Percentiles rank a stretch among this genome's conserved stretches.
Evolutionary conservation across 1,284 basidiomycete species (phyloP).

Genomic region (Xerocomus nothofagi): DNA sequence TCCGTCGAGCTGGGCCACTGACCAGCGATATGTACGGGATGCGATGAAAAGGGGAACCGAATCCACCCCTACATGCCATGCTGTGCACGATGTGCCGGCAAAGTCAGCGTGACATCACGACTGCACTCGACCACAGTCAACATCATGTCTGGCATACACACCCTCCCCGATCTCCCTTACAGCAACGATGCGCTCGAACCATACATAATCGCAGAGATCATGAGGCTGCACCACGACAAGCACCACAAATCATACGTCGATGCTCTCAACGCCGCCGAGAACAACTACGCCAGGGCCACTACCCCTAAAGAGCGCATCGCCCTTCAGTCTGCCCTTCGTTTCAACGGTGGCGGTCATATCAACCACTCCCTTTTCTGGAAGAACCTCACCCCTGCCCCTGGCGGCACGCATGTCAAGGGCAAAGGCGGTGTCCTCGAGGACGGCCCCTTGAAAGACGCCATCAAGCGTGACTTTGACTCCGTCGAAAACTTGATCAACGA

Average conservation of each 20-base stretch:
- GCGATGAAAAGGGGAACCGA: slow-evolving; percentile 25
- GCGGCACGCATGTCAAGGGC: slow-evolving; percentile 48
- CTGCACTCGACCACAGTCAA: background rate
- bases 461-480: slow-evolving; percentile 67
- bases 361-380: slow-evolving; percentile 96
- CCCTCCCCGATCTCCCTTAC: slow-evolving; percentile 85
- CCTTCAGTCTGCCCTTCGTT: slow-evolving; percentile 71
- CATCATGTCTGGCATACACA: slow-evolving; percentile 43
- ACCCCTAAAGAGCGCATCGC: slow-evolving; percentile 81
- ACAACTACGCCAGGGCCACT: slow-evolving; percentile 61
- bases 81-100: slow-evolving; percentile 14
- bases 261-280: slow-evolving; percentile 76
- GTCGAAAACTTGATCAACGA: slow-evolving; percentile 69
- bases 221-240: slow-evolving; percentile 86
- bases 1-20: slow-evolving; percentile 31
- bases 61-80: slow-evolving; percentile 16
- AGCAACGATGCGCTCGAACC: slow-evolving; percentile 88
- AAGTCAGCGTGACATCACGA: background rate
- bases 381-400: slow-evolving; percentile 68
- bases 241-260: slow-evolving; percentile 85
- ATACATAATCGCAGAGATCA: slow-evolving; percentile 78
- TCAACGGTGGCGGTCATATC: slow-evolving; percentile 77
- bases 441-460: slow-evolving; percentile 72
- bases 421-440: slow-evolving; percentile 65
- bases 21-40: slow-evolving; percentile 26